Conservation (phyloP, 2,329 filamentous ascomycete genomes). For the Cladosporium oxysporum region DNA sequence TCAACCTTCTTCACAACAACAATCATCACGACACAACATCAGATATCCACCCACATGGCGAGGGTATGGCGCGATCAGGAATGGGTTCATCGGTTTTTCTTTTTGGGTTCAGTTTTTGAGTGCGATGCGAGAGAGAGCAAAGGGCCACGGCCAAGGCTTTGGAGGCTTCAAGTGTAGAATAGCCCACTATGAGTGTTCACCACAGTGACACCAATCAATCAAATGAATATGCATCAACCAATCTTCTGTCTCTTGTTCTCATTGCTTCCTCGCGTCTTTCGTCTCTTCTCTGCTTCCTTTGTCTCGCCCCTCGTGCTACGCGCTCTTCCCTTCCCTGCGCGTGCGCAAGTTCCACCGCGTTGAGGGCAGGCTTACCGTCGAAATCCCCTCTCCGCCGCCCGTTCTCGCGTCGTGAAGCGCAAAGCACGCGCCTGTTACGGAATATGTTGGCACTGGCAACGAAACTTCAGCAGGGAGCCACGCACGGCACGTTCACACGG, state of each 20-base stretch:
- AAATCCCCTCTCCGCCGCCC: background rate
- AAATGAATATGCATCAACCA: constrained; percentile 21
- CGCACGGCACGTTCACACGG: constrained; percentile 8
- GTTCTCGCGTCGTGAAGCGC: constrained; percentile 10
- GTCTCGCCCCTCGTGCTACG: background rate
- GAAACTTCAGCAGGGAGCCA: constrained; percentile 1
- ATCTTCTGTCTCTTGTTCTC: background rate
- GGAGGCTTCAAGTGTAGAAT: constrained; percentile 20
- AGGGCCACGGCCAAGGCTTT: constrained; percentile 22
- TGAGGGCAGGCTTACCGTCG: background rate
- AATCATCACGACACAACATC: constrained; percentile 32
- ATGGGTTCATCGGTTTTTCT: constrained; percentile 28
- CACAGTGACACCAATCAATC: constrained; percentile 12
- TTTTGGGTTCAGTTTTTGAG: constrained; percentile 30
- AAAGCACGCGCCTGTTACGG: constrained; percentile 8
- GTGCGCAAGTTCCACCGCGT: constrained; percentile 18
- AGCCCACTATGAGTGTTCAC: constrained; percentile 25
- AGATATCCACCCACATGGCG: constrained; percentile 40
- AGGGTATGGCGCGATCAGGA: constrained; percentile 36
- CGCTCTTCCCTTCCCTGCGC: background rate
- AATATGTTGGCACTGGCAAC: constrained; percentile 11
- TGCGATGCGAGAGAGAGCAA: constrained; percentile 32
- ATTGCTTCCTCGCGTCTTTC: background rate
- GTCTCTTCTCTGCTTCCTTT: background rate
- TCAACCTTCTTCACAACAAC: constrained; percentile 23